These are phyloP conservation scores for Cynara cardunculus DNA, from an alignment of 129 eudicot genomes.

Conservation along the genomic window DNA sequence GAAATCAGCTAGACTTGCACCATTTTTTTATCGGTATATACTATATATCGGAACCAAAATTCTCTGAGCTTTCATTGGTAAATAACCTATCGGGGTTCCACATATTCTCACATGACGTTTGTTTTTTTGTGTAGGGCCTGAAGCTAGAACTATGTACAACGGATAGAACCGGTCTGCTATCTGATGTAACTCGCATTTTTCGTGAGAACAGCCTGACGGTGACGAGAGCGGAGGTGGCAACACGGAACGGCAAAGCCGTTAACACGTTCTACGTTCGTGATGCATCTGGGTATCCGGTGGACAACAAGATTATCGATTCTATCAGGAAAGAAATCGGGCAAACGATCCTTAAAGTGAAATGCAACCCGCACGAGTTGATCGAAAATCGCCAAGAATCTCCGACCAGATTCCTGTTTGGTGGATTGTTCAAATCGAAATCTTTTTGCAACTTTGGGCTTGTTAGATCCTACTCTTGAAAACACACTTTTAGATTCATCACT, in stretches of 20 bases:
- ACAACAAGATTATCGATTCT: conserved; percentile 76
- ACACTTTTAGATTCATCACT: not conserved
- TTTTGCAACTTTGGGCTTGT: conserved; percentile 85
- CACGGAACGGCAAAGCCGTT: conserved; percentile 80
- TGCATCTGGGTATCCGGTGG: conserved; percentile 86
- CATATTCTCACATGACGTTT: not conserved
- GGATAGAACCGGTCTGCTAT: conserved; percentile 77
- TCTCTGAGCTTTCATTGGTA: not conserved
- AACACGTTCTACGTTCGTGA: conserved; percentile 85
- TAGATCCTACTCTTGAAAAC: conserved; percentile 61
- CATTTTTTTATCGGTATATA: no score
- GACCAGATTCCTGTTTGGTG: conserved; percentile 84
- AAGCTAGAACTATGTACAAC: conserved; percentile 91
- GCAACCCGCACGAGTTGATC: conserved; percentile 43
- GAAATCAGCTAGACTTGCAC: no score
- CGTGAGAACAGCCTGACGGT: conserved; percentile 90
- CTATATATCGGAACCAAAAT: not conserved
- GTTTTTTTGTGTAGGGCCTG: conserved; percentile 52
- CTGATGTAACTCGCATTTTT: conserved; percentile 88
- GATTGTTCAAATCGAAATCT: conserved; percentile 87
- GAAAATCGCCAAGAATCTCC: conserved; percentile 81
- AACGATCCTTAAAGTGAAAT: conserved; percentile 77
- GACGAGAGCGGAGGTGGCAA: conserved; percentile 81
- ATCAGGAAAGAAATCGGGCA: conserved; percentile 84
- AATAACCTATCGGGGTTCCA: not conserved